Evolutionary conservation across 257 asterid species (phyloP).

Genomic region (Penstemon newberryi): DNA sequence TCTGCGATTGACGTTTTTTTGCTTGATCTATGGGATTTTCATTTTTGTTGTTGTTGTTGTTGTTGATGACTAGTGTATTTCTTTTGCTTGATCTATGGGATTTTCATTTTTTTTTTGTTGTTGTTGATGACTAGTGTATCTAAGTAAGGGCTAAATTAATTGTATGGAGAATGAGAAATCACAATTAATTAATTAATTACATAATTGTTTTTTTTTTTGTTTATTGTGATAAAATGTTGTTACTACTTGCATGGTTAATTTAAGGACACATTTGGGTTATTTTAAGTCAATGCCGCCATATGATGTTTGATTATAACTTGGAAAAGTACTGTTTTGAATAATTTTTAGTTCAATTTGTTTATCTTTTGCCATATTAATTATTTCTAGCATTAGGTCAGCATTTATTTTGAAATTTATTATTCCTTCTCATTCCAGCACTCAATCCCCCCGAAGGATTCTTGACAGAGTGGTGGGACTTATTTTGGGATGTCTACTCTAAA

Average conservation of each 20-base stretch:
- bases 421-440: slow-evolving; percentile 26
- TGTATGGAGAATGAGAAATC: neutral
- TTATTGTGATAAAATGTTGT: neutral
- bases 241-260: slow-evolving; percentile 24
- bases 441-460: slow-evolving; percentile 43
- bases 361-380: neutral
- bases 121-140: slow-evolving; percentile 11
- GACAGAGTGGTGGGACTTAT: slow-evolving; percentile 51
- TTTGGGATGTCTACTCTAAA: slow-evolving; percentile 36
- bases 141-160: neutral
- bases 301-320: neutral
- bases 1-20: neutral
- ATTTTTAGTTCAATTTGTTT: neutral
- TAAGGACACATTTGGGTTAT: neutral
- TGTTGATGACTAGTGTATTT: slow-evolving; percentile 10
- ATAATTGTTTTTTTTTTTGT: neutral
- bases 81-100: no score
- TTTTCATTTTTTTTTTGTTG: neutral
- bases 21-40: neutral
- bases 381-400: neutral
- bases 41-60: neutral
- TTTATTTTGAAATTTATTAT: slow-evolving; percentile 1
- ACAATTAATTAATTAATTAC: neutral
- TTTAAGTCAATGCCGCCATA: neutral
- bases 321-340: neutral